These are phyloP conservation scores for Aegilops umbellulata DNA, from an alignment of 176 grass and related monocot genomes.

Conservation along the genomic window DNA sequence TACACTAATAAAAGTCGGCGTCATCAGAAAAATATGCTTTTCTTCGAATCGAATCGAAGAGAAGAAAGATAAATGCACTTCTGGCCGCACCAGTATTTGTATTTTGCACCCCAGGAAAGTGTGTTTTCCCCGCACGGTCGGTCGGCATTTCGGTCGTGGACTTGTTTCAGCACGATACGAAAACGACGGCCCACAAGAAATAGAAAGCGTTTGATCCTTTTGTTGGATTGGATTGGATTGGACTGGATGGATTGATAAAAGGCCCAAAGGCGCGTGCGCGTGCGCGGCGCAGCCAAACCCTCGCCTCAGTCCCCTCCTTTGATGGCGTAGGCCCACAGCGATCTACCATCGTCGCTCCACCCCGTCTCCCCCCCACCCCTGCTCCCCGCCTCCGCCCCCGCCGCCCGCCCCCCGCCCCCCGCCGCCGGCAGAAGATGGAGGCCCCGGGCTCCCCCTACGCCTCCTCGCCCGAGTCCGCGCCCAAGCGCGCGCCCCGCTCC, in stretches of 20 bases:
- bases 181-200: neutral
- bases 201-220: neutral
- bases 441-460: slow-evolving; percentile 77
- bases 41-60: too few species aligned
- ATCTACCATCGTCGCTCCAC: neutral
- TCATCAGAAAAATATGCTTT: too few species aligned
- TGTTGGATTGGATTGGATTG: too few species aligned
- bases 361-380: neutral
- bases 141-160: neutral
- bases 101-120: too few species aligned
- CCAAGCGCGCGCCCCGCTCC: slow-evolving; percentile 60
- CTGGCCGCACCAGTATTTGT: too few species aligned
- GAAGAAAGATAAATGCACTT: too few species aligned
- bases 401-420: neutral
- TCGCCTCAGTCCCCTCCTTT: neutral
- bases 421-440: slow-evolving; percentile 53
- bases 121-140: neutral
- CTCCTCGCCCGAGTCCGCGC: slow-evolving; percentile 84
- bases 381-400: neutral
- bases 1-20: too few species aligned
- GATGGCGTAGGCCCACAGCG: slow-evolving; percentile 44
- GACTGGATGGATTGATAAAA: neutral
- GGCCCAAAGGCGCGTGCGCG: neutral
- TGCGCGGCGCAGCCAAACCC: neutral
- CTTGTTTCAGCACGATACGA: neutral